These are phyloP conservation scores for Hygrocybe coccinea DNA, from an alignment of 768 basidiomycete genomes.

Conservation along the genomic window DNA sequence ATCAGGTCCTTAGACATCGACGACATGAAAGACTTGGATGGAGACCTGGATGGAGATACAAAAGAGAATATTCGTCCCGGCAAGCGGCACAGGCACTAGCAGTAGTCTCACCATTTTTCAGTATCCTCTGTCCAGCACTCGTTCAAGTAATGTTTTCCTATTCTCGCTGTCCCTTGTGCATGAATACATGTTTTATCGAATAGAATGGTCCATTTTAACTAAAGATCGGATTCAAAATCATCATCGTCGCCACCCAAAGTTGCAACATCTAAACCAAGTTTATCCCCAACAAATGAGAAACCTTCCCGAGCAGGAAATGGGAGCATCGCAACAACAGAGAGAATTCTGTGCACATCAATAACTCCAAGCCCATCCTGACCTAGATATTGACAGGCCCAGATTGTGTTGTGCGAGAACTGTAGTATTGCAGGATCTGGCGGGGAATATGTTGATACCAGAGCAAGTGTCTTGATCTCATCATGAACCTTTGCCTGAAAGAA, in stretches of 20 bases:
- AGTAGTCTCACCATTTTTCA: too few relatives aligned
- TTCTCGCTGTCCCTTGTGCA: not conserved
- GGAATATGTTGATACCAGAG: slow-evolving; percentile 10
- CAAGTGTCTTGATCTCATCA: slow-evolving; percentile 7
- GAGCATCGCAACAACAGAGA: slow-evolving; percentile 23
- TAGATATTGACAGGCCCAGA: slow-evolving; percentile 12
- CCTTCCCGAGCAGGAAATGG: slow-evolving; percentile 21
- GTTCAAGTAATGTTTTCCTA: too few relatives aligned
- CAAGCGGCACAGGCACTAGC: not conserved
- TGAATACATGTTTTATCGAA: too few relatives aligned
- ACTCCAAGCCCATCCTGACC: slow-evolving; percentile 4
- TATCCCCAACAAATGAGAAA: slow-evolving; percentile 44
- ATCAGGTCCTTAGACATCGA: not conserved
- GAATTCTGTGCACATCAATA: slow-evolving; percentile 13
- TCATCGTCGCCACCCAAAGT: slow-evolving; percentile 6
- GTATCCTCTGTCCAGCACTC: too few relatives aligned
- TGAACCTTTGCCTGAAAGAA: slow-evolving; percentile 6
- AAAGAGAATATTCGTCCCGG: not conserved
- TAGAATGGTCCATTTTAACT: too few relatives aligned
- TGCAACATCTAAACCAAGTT: slow-evolving; percentile 24
- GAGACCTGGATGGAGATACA: not conserved
- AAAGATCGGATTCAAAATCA: too few relatives aligned
- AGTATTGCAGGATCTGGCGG: slow-evolving; percentile 4
- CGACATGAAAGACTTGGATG: not conserved
- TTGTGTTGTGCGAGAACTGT: slow-evolving; percentile 6